Conservation (phyloP, 83 land plant species). For the Isoetes engelmannii region DNA sequence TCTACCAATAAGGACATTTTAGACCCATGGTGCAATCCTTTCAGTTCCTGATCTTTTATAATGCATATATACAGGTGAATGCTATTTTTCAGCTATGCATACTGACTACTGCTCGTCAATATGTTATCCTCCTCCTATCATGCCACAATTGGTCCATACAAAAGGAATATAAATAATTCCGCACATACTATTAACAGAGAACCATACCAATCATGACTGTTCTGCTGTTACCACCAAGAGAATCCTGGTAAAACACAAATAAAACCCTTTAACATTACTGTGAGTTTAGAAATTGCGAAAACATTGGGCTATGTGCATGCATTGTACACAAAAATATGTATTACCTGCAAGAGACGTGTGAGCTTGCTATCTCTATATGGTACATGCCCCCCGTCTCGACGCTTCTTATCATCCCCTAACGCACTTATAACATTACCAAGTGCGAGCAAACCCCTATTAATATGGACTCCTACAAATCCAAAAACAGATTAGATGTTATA, state of each 20-base stretch:
- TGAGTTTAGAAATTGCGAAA: too few relatives aligned
- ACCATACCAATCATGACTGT: constrained; percentile 6
- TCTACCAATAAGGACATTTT: too few relatives aligned
- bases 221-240: constrained; percentile 13
- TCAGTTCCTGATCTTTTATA: too few relatives aligned
- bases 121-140: too few relatives aligned
- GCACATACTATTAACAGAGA: neutral
- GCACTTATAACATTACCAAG: constrained; percentile 99
- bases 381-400: constrained; percentile 94
- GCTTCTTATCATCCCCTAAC: constrained; percentile 97
- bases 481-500: constrained; percentile 16
- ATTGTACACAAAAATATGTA: neutral
- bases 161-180: too few relatives aligned
- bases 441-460: constrained; percentile 92
- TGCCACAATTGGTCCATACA: too few relatives aligned
- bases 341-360: constrained; percentile 94
- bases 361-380: constrained; percentile 99
- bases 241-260: neutral
- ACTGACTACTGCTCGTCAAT: too few relatives aligned
- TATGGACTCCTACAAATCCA: constrained; percentile 75
- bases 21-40: too few relatives aligned
- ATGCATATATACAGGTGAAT: too few relatives aligned
- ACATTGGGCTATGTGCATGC: too few relatives aligned
- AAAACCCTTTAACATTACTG: too few relatives aligned
- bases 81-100: too few relatives aligned